Evolutionary conservation across 495 filamentous ascomycete genomes (phyloP).

Genomic region (Xylaria telfairii): DNA sequence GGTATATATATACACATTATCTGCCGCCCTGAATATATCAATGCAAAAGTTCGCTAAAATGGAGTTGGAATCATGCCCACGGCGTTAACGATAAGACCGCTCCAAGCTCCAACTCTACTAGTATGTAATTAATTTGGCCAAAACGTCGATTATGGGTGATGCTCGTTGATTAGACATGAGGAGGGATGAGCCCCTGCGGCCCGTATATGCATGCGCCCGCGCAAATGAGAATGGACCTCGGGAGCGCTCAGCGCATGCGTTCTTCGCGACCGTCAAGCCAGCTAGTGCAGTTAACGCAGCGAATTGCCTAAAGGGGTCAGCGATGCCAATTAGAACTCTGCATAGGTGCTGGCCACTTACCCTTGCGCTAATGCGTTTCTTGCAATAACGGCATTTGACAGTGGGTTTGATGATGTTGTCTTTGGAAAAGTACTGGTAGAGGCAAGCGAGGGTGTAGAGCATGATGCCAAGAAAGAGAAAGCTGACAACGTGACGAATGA

Average conservation of each 20-base stretch:
- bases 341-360: conserved; percentile 43
- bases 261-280: conserved; percentile 83
- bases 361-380: conserved; percentile 69
- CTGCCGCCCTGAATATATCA: conserved; percentile 4
- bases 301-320: conserved; percentile 53
- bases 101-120: not conserved
- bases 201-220: not conserved
- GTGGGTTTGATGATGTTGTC: conserved; percentile 75
- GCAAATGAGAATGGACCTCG: not conserved
- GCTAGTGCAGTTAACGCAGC: conserved; percentile 75
- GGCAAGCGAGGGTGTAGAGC: conserved; percentile 68
- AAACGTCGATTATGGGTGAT: not conserved
- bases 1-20: conserved; percentile 9
- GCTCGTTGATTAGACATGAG: not conserved
- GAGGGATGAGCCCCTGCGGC: not conserved
- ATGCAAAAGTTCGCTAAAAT: not conserved
- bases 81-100: not conserved
- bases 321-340: not conserved
- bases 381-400: conserved; percentile 74
- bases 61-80: not conserved
- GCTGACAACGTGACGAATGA: conserved; percentile 69
- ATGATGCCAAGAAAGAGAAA: conserved; percentile 70
- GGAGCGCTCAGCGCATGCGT: conserved; percentile 28
- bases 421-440: conserved; percentile 65
- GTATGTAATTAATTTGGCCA: not conserved